A percentile compares a stretch with the other conserved stretches of the same genome.
Conservation (phyloP, 2,329 filamentous ascomycete genomes). For the Cladorrhinum sp. region DNA sequence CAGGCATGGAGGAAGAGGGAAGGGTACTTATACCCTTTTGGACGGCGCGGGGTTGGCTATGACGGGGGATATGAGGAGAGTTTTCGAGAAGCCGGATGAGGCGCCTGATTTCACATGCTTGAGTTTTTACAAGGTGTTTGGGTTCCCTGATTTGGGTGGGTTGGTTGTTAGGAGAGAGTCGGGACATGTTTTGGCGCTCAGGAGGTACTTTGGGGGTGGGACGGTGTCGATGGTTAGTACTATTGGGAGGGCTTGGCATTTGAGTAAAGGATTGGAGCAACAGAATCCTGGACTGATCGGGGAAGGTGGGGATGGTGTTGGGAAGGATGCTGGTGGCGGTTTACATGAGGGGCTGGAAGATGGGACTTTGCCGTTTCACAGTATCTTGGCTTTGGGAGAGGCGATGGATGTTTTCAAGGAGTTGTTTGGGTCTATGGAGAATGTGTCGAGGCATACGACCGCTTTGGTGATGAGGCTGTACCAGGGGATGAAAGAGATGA, state of each 20-base stretch:
- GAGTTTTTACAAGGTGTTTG: conserved; percentile 66
- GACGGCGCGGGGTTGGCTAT: conserved; percentile 66
- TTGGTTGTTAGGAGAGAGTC: conserved; percentile 56
- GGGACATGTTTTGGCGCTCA: conserved; percentile 50
- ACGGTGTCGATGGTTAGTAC: conserved; percentile 61
- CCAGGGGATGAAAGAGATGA: conserved; percentile 44
- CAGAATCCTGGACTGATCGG: conserved; percentile 18
- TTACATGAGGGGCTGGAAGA: conserved; percentile 64
- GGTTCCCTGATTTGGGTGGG: conserved; percentile 62
- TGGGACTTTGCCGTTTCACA: conserved; percentile 64
- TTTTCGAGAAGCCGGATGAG: conserved; percentile 47
- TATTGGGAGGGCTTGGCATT: conserved; percentile 51
- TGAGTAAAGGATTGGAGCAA: conserved; percentile 46
- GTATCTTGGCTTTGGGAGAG: conserved; percentile 59
- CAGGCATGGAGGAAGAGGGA: conserved; percentile 33
- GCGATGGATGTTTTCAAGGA: conserved; percentile 55
- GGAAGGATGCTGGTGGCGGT: conserved; percentile 32
- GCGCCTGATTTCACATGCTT: conserved; percentile 61
- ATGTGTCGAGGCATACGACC: conserved; percentile 56
- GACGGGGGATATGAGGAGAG: conserved; percentile 52
- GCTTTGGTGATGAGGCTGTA: conserved; percentile 51
- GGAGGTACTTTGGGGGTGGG: conserved; percentile 66
- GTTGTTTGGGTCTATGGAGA: conserved; percentile 57
- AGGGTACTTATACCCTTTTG: conserved; percentile 51
- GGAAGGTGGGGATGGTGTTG: conserved; percentile 13